These are phyloP conservation scores for Aspergillus spinulosporus DNA, from an alignment of 2,329 filamentous ascomycete genomes.

Conservation along the genomic window DNA sequence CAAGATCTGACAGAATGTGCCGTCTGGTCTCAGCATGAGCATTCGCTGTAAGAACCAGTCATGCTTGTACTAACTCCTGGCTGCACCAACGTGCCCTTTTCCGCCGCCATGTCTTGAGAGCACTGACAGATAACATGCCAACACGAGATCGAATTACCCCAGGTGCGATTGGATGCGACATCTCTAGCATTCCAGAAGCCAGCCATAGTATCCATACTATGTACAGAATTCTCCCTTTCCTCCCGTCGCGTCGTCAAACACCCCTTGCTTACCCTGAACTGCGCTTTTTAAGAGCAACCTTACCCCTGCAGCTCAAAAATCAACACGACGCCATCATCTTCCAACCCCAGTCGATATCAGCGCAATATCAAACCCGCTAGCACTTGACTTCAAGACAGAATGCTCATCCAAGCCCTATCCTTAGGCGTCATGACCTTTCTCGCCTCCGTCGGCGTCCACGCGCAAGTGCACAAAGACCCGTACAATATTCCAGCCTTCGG, in stretches of 20 bases:
- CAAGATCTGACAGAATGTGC: too few relatives aligned
- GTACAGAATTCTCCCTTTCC: neutral
- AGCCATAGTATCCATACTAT: neutral
- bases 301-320: neutral
- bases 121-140: neutral
- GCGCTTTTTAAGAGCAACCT: neutral
- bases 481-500: constrained; percentile 3
- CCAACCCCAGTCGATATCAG: constrained; percentile 14
- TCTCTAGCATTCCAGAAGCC: neutral
- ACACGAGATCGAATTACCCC: neutral
- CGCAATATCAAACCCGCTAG: neutral
- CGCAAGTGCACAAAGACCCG: constrained; percentile 16
- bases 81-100: neutral
- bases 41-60: too few relatives aligned
- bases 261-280: neutral
- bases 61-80: too few relatives aligned
- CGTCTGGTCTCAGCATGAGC: too few relatives aligned
- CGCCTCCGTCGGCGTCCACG: constrained; percentile 18
- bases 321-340: neutral
- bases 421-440: constrained; percentile 16
- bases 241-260: neutral
- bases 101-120: neutral
- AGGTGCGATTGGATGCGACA: neutral
- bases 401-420: constrained; percentile 20
- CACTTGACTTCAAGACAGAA: constrained; percentile 3